Conservation (phyloP, 1,139 yeast genomes). For the Yamadazyma friedrichii region DNA sequence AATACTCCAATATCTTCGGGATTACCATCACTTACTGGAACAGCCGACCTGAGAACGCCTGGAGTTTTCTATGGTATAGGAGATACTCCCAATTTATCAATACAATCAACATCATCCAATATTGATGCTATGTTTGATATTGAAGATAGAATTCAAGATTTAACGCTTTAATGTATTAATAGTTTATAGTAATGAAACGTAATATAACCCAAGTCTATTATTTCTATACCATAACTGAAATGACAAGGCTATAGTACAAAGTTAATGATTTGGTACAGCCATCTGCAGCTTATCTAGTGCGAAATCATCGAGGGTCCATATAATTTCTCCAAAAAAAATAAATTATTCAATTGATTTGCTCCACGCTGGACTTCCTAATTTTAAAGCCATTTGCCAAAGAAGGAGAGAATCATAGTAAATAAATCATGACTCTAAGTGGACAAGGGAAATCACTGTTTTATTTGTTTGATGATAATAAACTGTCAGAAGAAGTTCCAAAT, state of each 20-base stretch:
- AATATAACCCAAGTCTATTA: no score
- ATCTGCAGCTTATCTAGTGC: no score
- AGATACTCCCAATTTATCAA: constrained; percentile 32
- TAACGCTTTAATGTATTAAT: constrained; percentile 17
- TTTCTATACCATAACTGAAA: no score
- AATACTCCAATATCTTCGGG: constrained; percentile 17
- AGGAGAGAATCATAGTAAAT: no score
- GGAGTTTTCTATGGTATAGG: constrained; percentile 47
- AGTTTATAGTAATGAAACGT: no score
- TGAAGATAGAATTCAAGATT: constrained; percentile 38
- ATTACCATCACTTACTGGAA: constrained; percentile 12
- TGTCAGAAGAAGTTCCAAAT: constrained; percentile 11
- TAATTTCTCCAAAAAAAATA: no score
- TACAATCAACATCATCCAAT: constrained; percentile 15
- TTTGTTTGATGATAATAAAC: constrained; percentile 21
- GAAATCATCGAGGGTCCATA: no score
- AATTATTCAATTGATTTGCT: no score
- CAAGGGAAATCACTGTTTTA: constrained; percentile 15
- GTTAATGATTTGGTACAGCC: no score
- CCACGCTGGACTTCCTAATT: no score
- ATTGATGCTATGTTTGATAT: constrained; percentile 31
- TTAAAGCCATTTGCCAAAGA: no score
- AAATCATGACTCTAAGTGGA: background rate
- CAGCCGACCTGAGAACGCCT: constrained; percentile 25
- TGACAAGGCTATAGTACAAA: no score